These are phyloP conservation scores for Orbilia oligospora DNA, from an alignment of 2,329 filamentous ascomycete genomes.

Conservation along the genomic window DNA sequence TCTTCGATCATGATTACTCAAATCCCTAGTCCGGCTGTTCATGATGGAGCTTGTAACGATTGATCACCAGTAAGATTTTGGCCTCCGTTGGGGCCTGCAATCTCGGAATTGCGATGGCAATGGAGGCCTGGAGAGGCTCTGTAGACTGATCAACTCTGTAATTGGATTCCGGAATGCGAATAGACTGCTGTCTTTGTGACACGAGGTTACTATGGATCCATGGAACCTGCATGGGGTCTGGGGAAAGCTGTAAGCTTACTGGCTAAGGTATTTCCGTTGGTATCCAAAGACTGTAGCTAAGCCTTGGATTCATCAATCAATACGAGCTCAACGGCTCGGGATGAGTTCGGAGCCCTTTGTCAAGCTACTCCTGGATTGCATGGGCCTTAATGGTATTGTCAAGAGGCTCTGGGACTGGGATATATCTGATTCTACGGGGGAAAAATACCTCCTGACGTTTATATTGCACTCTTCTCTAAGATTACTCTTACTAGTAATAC, in stretches of 20 bases:
- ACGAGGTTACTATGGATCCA: slow-evolving; percentile 12
- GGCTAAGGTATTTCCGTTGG: neutral
- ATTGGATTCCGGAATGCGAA: neutral
- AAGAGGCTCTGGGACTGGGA: neutral
- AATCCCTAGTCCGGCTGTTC: neutral
- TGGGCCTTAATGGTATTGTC: neutral
- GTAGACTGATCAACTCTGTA: neutral
- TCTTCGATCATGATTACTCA: slow-evolving; percentile 20
- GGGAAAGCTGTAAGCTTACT: slow-evolving; percentile 8
- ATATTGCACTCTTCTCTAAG: neutral
- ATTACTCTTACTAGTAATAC: slow-evolving; percentile 12
- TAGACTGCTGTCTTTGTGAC: neutral
- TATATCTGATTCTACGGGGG: neutral
- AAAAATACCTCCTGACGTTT: neutral
- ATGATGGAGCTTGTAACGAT: neutral
- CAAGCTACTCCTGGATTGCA: slow-evolving; percentile 12
- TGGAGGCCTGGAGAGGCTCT: neutral
- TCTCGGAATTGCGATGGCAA: neutral
- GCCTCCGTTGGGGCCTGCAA: slow-evolving; percentile 3
- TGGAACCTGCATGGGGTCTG: neutral
- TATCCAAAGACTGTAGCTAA: neutral
- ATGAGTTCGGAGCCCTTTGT: neutral
- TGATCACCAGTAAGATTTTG: slow-evolving; percentile 17
- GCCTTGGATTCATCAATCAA: neutral
- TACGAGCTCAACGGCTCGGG: neutral